Conservation (phyloP, 2,329 filamentous ascomycete genomes). For the Thelonectria rubi region DNA sequence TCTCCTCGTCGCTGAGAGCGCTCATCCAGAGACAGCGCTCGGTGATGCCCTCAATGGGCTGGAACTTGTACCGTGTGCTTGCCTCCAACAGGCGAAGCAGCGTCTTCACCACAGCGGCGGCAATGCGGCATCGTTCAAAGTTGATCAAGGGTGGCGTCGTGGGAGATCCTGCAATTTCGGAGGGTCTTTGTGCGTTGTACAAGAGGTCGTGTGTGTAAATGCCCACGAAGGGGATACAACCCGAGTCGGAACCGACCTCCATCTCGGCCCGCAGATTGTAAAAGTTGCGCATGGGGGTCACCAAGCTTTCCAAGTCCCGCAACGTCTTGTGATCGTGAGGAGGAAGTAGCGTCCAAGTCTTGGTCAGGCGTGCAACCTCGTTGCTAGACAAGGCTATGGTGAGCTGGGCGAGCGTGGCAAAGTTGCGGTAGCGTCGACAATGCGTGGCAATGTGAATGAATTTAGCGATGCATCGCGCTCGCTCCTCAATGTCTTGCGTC, state of each 20-base stretch:
- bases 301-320: conserved; percentile 73
- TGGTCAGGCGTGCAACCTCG: conserved; percentile 72
- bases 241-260: conserved; percentile 73
- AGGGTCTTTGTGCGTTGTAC: conserved; percentile 81
- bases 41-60: conserved; percentile 78
- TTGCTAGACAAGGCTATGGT: conserved; percentile 79
- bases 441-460: conserved; percentile 83
- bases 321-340: conserved; percentile 71
- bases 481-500: conserved; percentile 75
- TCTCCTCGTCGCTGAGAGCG: conserved; percentile 79
- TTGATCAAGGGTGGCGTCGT: conserved; percentile 77
- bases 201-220: conserved; percentile 86
- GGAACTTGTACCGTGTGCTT: conserved; percentile 77
- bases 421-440: conserved; percentile 80
- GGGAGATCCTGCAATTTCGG: conserved; percentile 75
- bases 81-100: conserved; percentile 81
- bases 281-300: conserved; percentile 82
- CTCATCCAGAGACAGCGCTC: conserved; percentile 89
- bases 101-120: conserved; percentile 81
- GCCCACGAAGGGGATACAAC: conserved; percentile 85
- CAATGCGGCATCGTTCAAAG: conserved; percentile 82
- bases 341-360: conserved; percentile 78
- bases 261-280: conserved; percentile 80
- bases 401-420: conserved; percentile 84
- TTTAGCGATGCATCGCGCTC: conserved; percentile 80